Percentiles rank a stretch among this genome's conserved stretches.
phyloP scores from a whole-genome alignment of 257 asterid species.

The Ligustrum vulgare region DNA sequence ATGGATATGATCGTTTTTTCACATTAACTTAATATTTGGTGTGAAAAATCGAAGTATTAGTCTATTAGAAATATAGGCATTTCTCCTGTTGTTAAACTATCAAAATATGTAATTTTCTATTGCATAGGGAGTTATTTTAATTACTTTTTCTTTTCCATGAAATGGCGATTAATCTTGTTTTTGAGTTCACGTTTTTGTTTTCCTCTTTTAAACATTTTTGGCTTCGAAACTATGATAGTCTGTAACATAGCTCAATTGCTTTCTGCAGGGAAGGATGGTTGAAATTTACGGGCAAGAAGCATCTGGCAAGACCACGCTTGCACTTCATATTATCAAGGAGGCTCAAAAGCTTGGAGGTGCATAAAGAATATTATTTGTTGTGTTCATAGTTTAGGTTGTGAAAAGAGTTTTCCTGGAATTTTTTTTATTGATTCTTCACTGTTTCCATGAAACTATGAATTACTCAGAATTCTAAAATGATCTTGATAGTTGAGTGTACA shows the following conservation, averaged over 20 bases:
- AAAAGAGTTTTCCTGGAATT: not conserved
- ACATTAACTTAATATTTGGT: not conserved
- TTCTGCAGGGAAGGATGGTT: conserved; percentile 80
- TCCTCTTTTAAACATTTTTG: conserved; percentile 6
- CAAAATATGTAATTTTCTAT: not conserved
- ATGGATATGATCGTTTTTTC: conserved; percentile 12
- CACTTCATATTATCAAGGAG: conserved; percentile 85
- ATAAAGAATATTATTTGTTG: conserved; percentile 1
- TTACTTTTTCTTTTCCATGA: not conserved
- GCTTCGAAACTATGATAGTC: conserved; percentile 6
- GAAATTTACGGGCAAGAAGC: conserved; percentile 96
- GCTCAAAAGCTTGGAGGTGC: conserved; percentile 98
- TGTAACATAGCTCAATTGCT: conserved; percentile 25
- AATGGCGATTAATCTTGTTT: not conserved
- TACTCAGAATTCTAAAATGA: not conserved
- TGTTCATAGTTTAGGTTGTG: conserved; percentile 13
- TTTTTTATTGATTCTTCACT: not conserved
- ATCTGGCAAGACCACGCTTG: conserved; percentile 97
- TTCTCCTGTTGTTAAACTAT: not conserved
- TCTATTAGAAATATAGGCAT: not conserved
- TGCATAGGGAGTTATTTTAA: not conserved
- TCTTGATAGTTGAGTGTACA: not conserved
- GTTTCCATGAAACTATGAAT: not conserved
- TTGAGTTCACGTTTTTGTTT: not conserved
- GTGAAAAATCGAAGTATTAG: not conserved